phyloP scores from a whole-genome alignment of 1,284 basidiomycete genomes.

The Sutorius eximius region DNA sequence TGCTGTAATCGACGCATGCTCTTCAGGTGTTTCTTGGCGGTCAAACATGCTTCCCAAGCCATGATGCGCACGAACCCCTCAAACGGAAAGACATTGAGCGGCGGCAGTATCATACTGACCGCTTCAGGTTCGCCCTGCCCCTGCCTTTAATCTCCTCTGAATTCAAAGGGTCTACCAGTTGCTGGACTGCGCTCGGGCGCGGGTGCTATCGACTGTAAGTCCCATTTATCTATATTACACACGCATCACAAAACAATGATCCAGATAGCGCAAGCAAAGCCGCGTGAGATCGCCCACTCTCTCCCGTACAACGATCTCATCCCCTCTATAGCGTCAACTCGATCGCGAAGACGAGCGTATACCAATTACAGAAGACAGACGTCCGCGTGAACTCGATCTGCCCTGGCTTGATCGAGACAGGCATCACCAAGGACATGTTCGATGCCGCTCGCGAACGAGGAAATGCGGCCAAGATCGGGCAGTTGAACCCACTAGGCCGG shows the following conservation, averaged over 20 bases:
- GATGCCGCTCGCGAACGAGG: slow-evolving; percentile 76
- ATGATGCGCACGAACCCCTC: slow-evolving; percentile 71
- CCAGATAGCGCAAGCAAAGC: slow-evolving; percentile 89
- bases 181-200: slow-evolving; percentile 87
- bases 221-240: not conserved
- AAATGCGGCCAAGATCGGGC: slow-evolving; percentile 74
- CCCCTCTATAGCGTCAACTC: slow-evolving; percentile 67
- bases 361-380: slow-evolving; percentile 80
- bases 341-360: slow-evolving; percentile 78
- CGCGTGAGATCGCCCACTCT: slow-evolving; percentile 54
- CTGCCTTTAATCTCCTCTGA: slow-evolving; percentile 5
- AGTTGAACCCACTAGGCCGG: slow-evolving; percentile 81
- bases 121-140: slow-evolving; percentile 64
- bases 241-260: slow-evolving; percentile 11
- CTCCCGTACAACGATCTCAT: slow-evolving; percentile 5
- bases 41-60: slow-evolving; percentile 81
- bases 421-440: slow-evolving; percentile 78
- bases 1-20: slow-evolving; percentile 4
- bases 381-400: slow-evolving; percentile 90
- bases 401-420: slow-evolving; percentile 90
- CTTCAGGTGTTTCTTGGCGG: slow-evolving; percentile 81
- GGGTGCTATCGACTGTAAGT: slow-evolving; percentile 81
- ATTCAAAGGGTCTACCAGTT: slow-evolving; percentile 43
- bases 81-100: slow-evolving; percentile 63
- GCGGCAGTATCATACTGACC: slow-evolving; percentile 88